These are phyloP conservation scores for Schizonepeta tenuifolia DNA, from an alignment of 257 asterid species.

Conservation along the genomic window DNA sequence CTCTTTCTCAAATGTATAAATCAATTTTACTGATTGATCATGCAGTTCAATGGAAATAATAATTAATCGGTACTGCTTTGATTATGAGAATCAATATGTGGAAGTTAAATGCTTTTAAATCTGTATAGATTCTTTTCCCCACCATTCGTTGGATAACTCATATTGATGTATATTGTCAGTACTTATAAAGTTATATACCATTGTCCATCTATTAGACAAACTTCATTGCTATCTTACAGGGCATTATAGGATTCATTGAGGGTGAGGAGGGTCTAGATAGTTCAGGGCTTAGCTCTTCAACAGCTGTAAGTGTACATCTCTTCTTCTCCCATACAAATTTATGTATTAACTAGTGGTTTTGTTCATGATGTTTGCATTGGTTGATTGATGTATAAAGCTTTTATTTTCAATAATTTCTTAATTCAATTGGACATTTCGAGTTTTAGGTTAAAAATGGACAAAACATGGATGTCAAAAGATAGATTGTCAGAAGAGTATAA, in stretches of 20 bases:
- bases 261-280: conserved; percentile 95
- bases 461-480: too few species aligned
- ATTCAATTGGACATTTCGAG: too few species aligned
- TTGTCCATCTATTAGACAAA: conserved; percentile 8
- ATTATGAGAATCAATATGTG: background rate
- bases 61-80: too few species aligned
- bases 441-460: too few species aligned
- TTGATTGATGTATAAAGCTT: too few species aligned
- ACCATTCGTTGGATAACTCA: conserved; percentile 12
- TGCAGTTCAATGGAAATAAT: too few species aligned
- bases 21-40: too few species aligned
- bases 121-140: background rate
- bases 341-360: too few species aligned
- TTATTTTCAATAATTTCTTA: too few species aligned
- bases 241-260: conserved; percentile 69
- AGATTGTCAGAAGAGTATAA: too few species aligned
- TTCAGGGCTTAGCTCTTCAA: conserved; percentile 99
- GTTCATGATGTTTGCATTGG: too few species aligned
- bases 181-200: background rate
- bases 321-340: conserved; percentile 9
- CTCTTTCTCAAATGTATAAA: too few species aligned
- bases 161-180: background rate
- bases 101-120: background rate
- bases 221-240: conserved; percentile 53
- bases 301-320: conserved; percentile 75